A percentile compares a stretch with the other conserved stretches of the same genome.
These are phyloP conservation scores for Kewa caespitosa DNA, from an alignment of 179 eudicot species.

Conservation along the genomic window DNA sequence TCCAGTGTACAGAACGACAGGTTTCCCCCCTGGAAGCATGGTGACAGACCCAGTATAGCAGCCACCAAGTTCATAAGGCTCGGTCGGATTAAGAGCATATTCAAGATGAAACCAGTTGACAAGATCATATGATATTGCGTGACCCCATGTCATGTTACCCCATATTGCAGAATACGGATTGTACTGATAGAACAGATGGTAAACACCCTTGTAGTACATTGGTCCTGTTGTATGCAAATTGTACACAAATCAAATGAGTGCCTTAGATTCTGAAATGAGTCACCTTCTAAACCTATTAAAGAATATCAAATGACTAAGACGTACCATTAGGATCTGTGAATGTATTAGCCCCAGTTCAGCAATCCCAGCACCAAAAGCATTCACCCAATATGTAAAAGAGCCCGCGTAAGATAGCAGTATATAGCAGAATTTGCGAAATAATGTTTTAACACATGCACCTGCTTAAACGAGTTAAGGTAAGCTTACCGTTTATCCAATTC, in stretches of 20 bases:
- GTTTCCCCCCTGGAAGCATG: constrained; percentile 36
- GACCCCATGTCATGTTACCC: constrained; percentile 54
- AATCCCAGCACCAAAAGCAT: constrained; percentile 7
- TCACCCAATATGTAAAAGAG: not conserved
- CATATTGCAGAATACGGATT: constrained; percentile 48
- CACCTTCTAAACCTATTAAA: not conserved
- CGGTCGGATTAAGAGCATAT: constrained; percentile 38
- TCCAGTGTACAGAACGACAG: constrained; percentile 44
- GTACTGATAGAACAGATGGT: constrained; percentile 55
- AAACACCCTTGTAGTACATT: constrained; percentile 44
- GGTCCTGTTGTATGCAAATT: constrained; percentile 38
- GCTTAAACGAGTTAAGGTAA: not conserved
- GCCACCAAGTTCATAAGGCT: constrained; percentile 36
- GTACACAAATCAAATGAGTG: constrained; percentile 2
- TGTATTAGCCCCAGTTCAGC: constrained; percentile 2
- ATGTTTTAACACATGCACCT: not conserved
- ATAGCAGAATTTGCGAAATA: not conserved
- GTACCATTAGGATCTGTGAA: constrained; percentile 37
- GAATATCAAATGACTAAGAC: not conserved
- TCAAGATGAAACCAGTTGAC: constrained; percentile 46
- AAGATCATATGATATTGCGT: constrained; percentile 44
- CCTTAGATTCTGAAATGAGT: not conserved
- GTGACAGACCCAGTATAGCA: constrained; percentile 49
- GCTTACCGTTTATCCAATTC: constrained; percentile 57
- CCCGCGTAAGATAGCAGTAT: not conserved